phyloP scores from a whole-genome alignment of 2,329 filamentous ascomycete species.

The Botrytis fabae region DNA sequence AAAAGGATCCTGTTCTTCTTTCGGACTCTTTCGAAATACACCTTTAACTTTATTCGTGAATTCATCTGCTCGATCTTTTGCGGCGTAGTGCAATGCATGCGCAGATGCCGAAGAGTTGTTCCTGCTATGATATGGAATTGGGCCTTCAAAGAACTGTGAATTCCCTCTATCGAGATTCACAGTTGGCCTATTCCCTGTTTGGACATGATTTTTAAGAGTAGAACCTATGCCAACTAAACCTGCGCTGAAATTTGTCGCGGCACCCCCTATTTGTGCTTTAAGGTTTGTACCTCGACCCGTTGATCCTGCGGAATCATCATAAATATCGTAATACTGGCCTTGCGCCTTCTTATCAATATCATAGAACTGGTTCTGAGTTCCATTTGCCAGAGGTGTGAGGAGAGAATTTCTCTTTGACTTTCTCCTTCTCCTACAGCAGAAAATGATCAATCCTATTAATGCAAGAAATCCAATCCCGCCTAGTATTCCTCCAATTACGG shows the following conservation, averaged over 20 bases:
- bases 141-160: constrained; percentile 50
- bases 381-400: constrained; percentile 35
- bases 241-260: constrained; percentile 29
- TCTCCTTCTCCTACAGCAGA: constrained; percentile 33
- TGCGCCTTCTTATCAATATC: constrained; percentile 30
- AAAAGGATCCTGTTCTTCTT: constrained; percentile 45
- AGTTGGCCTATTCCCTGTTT: constrained; percentile 42
- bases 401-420: constrained; percentile 32
- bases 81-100: constrained; percentile 23
- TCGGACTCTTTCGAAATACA: constrained; percentile 43
- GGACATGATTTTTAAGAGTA: constrained; percentile 36
- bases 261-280: constrained; percentile 28
- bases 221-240: constrained; percentile 33
- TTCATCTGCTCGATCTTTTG: constrained; percentile 46
- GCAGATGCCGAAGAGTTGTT: constrained; percentile 41
- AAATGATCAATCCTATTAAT: constrained; percentile 35
- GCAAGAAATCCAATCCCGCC: constrained; percentile 37
- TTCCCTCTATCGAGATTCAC: constrained; percentile 55
- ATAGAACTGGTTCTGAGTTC: constrained; percentile 32
- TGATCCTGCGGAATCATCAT: constrained; percentile 28
- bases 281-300: constrained; percentile 29
- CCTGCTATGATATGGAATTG: constrained; percentile 44
- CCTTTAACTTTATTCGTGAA: constrained; percentile 45
- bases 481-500: constrained; percentile 38
- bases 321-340: constrained; percentile 13